phyloP scores from a whole-genome alignment of 768 basidiomycete genomes.

The Calocybe indica region DNA sequence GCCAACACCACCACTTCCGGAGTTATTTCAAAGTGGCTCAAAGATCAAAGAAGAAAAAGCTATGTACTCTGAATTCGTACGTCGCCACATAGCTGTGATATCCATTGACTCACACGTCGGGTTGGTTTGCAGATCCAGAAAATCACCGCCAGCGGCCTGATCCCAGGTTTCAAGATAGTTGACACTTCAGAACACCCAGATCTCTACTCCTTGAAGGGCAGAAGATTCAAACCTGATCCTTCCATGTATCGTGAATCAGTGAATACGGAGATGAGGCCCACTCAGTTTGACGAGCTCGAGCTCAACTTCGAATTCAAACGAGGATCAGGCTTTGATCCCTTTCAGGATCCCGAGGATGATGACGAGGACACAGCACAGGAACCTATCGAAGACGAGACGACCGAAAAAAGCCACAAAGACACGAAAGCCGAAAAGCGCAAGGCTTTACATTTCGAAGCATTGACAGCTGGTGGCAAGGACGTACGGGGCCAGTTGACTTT shows the following conservation, averaged over 20 bases:
- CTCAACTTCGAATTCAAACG: slow-evolving; percentile 12
- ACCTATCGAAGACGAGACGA: background rate
- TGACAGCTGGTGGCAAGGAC: background rate
- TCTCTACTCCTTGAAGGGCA: background rate
- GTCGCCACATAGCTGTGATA: background rate
- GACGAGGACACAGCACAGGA: background rate
- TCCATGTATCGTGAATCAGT: background rate
- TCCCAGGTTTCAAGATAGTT: slow-evolving; percentile 5
- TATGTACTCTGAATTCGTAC: slow-evolving; percentile 6
- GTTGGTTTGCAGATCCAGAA: background rate
- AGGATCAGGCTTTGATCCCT: slow-evolving; percentile 4
- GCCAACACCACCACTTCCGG: no score
- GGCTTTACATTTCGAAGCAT: background rate
- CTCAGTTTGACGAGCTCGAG: slow-evolving; percentile 4
- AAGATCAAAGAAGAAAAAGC: background rate
- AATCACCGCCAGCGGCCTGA: background rate
- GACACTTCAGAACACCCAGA: slow-evolving; percentile 7
- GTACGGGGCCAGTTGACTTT: background rate
- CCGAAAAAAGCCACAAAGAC: background rate
- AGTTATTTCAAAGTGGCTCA: no score
- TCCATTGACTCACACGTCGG: background rate
- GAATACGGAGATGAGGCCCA: background rate
- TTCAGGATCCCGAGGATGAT: slow-evolving; percentile 1
- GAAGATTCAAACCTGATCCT: slow-evolving; percentile 3
- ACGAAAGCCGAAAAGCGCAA: background rate